These are phyloP conservation scores for Athelia sp. DNA, from an alignment of 1,284 basidiomycete genomes.

Conservation along the genomic window DNA sequence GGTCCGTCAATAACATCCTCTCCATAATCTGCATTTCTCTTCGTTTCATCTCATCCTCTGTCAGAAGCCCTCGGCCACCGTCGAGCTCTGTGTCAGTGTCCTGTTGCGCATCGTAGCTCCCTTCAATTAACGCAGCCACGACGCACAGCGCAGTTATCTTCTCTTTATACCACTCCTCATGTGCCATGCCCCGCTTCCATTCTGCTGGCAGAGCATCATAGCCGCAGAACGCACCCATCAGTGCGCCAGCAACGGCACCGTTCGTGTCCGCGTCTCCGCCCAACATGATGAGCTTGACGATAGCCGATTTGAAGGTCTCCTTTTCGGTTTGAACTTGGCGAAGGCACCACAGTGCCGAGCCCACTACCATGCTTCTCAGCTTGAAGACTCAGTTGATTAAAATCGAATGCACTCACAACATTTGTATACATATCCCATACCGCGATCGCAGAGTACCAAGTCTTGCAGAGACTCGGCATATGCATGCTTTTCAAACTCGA, in stretches of 20 bases:
- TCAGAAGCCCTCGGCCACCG: conserved; percentile 14
- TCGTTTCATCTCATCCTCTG: conserved; percentile 14
- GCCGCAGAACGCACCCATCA: conserved; percentile 15
- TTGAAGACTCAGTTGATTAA: too few relatives aligned
- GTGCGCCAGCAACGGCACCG: conserved; percentile 16
- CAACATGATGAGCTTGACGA: conserved; percentile 15
- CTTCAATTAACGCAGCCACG: conserved; percentile 10
- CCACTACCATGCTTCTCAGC: too few relatives aligned
- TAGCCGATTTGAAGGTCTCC: conserved; percentile 16
- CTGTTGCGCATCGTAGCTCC: conserved; percentile 8
- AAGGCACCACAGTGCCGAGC: conserved; percentile 17
- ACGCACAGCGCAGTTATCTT: conserved; percentile 11
- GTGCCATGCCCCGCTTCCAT: conserved; percentile 16
- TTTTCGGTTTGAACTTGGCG: conserved; percentile 10
- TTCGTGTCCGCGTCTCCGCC: conserved; percentile 19
- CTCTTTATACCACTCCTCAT: conserved; percentile 11
- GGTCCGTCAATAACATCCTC: conserved; percentile 13
- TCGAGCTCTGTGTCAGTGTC: conserved; percentile 13
- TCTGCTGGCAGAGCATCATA: conserved; percentile 12
- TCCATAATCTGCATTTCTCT: conserved; percentile 16
- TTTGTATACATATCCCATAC: conserved; percentile 19
- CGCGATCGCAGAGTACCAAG: conserved; percentile 10
- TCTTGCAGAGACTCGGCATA: conserved; percentile 11
- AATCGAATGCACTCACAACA: conserved; percentile 9
- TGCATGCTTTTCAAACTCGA: conserved; percentile 13